Evolutionary conservation across 768 basidiomycete genomes (phyloP).

Genomic region (Boletus subcaerulescens): DNA sequence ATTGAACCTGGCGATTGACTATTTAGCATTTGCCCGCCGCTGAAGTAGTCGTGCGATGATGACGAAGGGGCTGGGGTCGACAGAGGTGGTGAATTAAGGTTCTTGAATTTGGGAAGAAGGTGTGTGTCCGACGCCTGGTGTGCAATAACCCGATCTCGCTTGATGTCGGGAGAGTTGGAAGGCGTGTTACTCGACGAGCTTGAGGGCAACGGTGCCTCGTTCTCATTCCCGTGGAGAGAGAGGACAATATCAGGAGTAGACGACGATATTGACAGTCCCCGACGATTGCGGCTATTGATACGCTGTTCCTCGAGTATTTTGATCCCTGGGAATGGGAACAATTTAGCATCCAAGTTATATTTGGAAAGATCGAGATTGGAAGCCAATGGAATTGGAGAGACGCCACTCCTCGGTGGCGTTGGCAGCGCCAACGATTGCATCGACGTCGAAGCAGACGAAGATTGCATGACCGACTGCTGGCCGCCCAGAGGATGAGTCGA

Average conservation of each 20-base stretch:
- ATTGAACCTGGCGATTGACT: conserved; percentile 35
- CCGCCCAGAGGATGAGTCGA: conserved; percentile 39
- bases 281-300: conserved; percentile 48
- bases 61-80: conserved; percentile 42
- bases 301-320: conserved; percentile 73
- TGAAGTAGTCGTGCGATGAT: conserved; percentile 52
- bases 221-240: conserved; percentile 44
- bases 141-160: conserved; percentile 59
- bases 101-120: conserved; percentile 52
- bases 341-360: conserved; percentile 67
- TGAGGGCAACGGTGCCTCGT: conserved; percentile 40
- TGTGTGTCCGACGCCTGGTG: conserved; percentile 71
- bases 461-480: conserved; percentile 55
- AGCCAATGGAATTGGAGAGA: conserved; percentile 77
- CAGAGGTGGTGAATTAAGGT: conserved; percentile 37
- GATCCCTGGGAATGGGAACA: conserved; percentile 90
- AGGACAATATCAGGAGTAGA: conserved; percentile 49
- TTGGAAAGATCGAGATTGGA: conserved; percentile 67
- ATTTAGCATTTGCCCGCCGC: conserved; percentile 26
- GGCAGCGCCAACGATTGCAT: conserved; percentile 60
- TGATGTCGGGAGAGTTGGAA: conserved; percentile 47
- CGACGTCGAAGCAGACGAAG: conserved; percentile 64
- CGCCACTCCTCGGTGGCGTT: conserved; percentile 51
- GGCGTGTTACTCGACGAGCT: conserved; percentile 51
- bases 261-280: conserved; percentile 46